These are phyloP conservation scores for Amanita fuliginea DNA, from an alignment of 768 basidiomycete genomes.

Conservation along the genomic window DNA sequence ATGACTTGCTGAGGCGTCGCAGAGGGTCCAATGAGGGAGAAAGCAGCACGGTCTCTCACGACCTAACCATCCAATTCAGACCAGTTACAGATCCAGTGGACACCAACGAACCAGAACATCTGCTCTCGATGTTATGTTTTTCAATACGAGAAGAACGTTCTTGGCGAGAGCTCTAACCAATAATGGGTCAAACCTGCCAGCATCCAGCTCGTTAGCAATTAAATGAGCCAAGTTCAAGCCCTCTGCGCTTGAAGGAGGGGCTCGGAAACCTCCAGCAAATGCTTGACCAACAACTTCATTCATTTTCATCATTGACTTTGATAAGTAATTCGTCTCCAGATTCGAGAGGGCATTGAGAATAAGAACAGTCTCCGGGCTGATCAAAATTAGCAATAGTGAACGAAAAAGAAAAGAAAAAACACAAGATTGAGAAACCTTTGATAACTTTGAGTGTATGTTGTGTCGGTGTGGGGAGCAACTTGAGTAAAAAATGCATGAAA, in stretches of 20 bases:
- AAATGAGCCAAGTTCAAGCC: conserved; percentile 68
- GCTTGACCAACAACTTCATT: conserved; percentile 76
- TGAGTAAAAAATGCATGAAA: conserved; percentile 98
- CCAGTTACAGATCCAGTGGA: background rate
- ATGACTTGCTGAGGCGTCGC: conserved; percentile 70
- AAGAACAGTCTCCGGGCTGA: conserved; percentile 85
- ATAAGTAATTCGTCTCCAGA: conserved; percentile 84
- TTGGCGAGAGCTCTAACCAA: conserved; percentile 73
- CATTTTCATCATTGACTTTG: conserved; percentile 71
- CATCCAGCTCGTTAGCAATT: conserved; percentile 85
- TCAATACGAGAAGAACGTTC: conserved; percentile 56
- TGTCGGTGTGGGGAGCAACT: conserved; percentile 93
- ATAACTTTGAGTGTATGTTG: conserved; percentile 69
- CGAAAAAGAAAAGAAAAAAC: background rate
- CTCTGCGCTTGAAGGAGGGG: conserved; percentile 65
- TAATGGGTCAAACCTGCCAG: conserved; percentile 87
- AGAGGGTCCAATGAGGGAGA: conserved; percentile 60
- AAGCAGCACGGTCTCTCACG: conserved; percentile 67
- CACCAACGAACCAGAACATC: conserved; percentile 54
- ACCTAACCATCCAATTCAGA: conserved; percentile 29
- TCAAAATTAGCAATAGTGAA: background rate
- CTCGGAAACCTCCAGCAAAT: conserved; percentile 57
- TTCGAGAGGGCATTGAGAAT: conserved; percentile 73
- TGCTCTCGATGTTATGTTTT: conserved; percentile 49
- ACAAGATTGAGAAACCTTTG: conserved; percentile 51